Percentiles rank a stretch among this genome's conserved stretches.
phyloP scores from a whole-genome alignment of 2,329 filamentous ascomycete genomes.

The Chrysosporium queenslandicum region DNA sequence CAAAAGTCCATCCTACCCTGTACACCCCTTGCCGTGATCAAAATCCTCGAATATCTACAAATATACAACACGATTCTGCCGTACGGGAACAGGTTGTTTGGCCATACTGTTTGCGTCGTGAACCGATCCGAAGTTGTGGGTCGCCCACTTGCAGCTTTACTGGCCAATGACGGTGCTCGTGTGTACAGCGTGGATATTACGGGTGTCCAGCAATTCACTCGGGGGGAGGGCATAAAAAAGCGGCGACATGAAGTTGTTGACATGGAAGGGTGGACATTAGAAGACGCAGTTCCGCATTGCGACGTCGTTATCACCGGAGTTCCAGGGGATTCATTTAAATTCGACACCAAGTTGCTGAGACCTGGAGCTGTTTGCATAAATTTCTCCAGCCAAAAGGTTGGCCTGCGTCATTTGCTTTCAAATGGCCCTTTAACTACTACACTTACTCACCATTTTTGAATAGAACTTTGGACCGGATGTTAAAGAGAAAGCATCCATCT shows the following conservation, averaged over 20 bases:
- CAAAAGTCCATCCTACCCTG: constrained; percentile 92
- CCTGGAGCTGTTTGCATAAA: constrained; percentile 98
- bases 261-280: constrained; percentile 66
- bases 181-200: constrained; percentile 93
- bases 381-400: constrained; percentile 78
- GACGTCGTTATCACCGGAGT: constrained; percentile 95
- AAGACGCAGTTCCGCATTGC: constrained; percentile 74
- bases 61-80: constrained; percentile 95
- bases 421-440: not conserved
- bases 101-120: constrained; percentile 89
- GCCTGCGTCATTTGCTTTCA: not conserved
- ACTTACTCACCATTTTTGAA: not conserved
- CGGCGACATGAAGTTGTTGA: constrained; percentile 77
- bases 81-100: constrained; percentile 84
- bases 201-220: constrained; percentile 82
- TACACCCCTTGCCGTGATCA: constrained; percentile 90
- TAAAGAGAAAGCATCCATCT: constrained; percentile 93
- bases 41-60: constrained; percentile 89
- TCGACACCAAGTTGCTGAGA: constrained; percentile 69
- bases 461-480: constrained; percentile 80
- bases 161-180: constrained; percentile 90
- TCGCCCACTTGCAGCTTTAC: constrained; percentile 76
- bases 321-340: constrained; percentile 78
- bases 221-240: constrained; percentile 78
- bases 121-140: constrained; percentile 96